These are phyloP conservation scores for Pseudogymnoascus sp. DNA, from an alignment of 2,329 filamentous ascomycete species.

Conservation along the genomic window DNA sequence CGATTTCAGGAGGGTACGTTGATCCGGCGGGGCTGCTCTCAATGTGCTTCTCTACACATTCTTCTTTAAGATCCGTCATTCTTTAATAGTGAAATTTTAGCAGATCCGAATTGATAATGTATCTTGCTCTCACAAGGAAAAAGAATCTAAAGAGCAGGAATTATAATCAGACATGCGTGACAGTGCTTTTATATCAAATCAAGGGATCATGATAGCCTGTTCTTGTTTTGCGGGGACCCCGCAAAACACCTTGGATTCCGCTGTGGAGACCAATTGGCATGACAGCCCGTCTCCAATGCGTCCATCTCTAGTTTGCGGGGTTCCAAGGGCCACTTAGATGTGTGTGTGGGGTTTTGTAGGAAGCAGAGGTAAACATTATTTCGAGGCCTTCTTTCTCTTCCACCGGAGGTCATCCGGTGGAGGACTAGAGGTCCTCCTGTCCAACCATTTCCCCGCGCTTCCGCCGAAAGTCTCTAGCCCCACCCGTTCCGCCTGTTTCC, in stretches of 20 bases:
- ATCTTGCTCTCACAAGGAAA: not conserved
- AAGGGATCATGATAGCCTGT: not conserved
- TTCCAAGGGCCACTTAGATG: not conserved
- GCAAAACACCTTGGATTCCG: not conserved
- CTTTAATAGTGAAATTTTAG: not conserved
- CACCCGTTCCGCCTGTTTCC: not conserved
- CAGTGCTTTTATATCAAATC: not conserved
- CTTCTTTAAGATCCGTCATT: not conserved
- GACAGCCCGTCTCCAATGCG: not conserved
- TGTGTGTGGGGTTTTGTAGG: not conserved
- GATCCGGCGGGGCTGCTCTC: not conserved
- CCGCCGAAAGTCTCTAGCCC: not conserved
- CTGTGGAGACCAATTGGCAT: not conserved
- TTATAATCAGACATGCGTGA: not conserved
- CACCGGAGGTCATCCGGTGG: not conserved
- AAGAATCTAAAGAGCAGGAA: not conserved
- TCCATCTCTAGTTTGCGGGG: not conserved
- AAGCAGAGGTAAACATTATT: not conserved
- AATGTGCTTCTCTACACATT: not conserved
- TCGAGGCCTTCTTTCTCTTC: not conserved
- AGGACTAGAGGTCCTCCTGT: not conserved
- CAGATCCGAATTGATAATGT: not conserved
- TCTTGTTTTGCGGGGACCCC: not conserved
- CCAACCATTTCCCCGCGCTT: not conserved
- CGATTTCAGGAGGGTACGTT: constrained; percentile 13